Percentiles rank a stretch among this genome's conserved stretches.
Evolutionary conservation across 257 asterid genomes (phyloP).

Genomic region (Vinca minor): DNA sequence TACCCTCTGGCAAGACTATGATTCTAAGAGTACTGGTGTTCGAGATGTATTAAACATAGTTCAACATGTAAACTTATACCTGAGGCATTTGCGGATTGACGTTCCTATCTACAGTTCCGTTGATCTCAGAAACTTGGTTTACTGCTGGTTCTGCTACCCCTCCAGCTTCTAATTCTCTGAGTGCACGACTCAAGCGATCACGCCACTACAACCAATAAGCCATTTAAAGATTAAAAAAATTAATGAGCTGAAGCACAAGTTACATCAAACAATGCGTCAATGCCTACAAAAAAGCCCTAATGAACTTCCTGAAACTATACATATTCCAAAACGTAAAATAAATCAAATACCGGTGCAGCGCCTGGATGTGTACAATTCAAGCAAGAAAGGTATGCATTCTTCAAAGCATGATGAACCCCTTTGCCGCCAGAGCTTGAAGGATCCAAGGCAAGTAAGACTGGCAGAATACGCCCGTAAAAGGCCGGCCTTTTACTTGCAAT

Average conservation of each 20-base stretch:
- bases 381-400: slow-evolving; percentile 84
- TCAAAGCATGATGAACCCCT: slow-evolving; percentile 71
- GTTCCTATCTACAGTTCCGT: slow-evolving; percentile 36
- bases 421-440: slow-evolving; percentile 59
- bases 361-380: slow-evolving; percentile 85
- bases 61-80: slow-evolving; percentile 19
- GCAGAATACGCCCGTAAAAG: slow-evolving; percentile 92
- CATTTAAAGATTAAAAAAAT: background rate
- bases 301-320: background rate
- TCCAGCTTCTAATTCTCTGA: slow-evolving; percentile 52
- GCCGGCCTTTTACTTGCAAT: slow-evolving; percentile 93
- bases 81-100: slow-evolving; percentile 31
- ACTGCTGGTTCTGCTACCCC: slow-evolving; percentile 32
- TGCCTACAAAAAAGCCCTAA: background rate
- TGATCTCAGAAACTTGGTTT: slow-evolving; percentile 29
- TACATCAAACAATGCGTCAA: background rate
- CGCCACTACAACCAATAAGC: slow-evolving; percentile 52
- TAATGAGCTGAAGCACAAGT: background rate
- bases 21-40: background rate
- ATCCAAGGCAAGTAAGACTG: slow-evolving; percentile 79
- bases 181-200: slow-evolving; percentile 72
- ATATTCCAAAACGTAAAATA: slow-evolving; percentile 14
- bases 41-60: slow-evolving; percentile 2
- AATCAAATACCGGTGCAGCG: slow-evolving; percentile 82
- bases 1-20: background rate